phyloP scores from a whole-genome alignment of 768 basidiomycete species.

The Vararia minispora region DNA sequence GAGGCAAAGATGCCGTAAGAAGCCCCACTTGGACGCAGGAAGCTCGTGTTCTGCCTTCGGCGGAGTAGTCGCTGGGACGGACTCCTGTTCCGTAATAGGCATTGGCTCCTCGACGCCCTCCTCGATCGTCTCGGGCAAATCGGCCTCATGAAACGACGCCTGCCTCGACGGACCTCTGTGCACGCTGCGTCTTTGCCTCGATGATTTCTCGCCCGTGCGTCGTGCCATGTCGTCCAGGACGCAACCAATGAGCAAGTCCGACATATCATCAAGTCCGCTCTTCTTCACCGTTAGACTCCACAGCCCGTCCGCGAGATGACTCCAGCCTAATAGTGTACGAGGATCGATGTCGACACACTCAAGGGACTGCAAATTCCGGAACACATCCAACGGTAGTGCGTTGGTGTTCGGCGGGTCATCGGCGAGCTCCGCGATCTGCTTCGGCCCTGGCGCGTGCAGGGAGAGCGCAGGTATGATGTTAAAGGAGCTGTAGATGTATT shows the following conservation, averaged over 20 bases:
- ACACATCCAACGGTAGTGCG: slow-evolving; percentile 70
- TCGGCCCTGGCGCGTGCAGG: slow-evolving; percentile 52
- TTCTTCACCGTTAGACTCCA: slow-evolving; percentile 64
- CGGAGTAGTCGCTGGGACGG: slow-evolving; percentile 10
- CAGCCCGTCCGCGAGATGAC: slow-evolving; percentile 57
- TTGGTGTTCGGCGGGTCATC: slow-evolving; percentile 61
- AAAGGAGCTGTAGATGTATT: slow-evolving; percentile 81
- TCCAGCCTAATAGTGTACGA: slow-evolving; percentile 74
- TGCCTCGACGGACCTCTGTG: slow-evolving; percentile 24
- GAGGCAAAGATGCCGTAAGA: slow-evolving; percentile 64
- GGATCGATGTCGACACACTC: slow-evolving; percentile 79
- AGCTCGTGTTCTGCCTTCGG: slow-evolving; percentile 24
- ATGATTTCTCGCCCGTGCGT: slow-evolving; percentile 41
- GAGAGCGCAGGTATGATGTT: slow-evolving; percentile 79
- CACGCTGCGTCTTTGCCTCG: slow-evolving; percentile 32
- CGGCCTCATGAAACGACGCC: slow-evolving; percentile 36
- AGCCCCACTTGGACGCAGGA: slow-evolving; percentile 59
- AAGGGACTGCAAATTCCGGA: slow-evolving; percentile 74
- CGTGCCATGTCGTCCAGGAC: slow-evolving; percentile 68
- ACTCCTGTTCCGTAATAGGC: slow-evolving; percentile 9
- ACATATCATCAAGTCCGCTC: slow-evolving; percentile 74
- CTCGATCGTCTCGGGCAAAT: slow-evolving; percentile 45
- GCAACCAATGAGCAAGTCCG: slow-evolving; percentile 64
- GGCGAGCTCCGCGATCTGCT: slow-evolving; percentile 56
- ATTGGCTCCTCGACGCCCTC: slow-evolving; percentile 32